These are phyloP conservation scores for Nannochloropsis oceanica DNA, from an alignment of 108 stramenopile species.

Conservation along the genomic window DNA sequence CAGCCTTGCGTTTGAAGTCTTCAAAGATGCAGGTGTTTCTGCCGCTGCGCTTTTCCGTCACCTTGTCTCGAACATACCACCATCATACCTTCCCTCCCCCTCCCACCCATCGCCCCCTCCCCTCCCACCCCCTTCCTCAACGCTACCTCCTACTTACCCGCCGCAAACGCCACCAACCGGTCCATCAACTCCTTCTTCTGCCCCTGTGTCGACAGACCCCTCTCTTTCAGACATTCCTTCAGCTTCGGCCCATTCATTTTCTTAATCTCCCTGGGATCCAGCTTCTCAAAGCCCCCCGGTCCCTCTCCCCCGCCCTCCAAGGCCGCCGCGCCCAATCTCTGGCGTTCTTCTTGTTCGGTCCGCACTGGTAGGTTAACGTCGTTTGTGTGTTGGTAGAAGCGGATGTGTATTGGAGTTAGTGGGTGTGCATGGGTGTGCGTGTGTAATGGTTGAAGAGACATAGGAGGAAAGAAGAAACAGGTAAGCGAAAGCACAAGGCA, in stretches of 20 bases:
- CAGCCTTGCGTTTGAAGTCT: no score
- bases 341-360: no score
- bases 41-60: no score
- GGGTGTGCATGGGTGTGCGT: no score
- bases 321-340: not conserved
- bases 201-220: constrained; percentile 6
- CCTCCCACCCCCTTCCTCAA: not conserved
- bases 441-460: not conserved
- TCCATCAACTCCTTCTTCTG: constrained; percentile 24
- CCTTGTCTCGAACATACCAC: not conserved
- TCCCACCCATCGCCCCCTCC: not conserved
- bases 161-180: constrained; percentile 2
- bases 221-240: constrained; percentile 14
- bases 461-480: not conserved
- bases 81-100: not conserved
- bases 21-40: no score
- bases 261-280: not conserved
- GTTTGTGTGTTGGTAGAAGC: no score
- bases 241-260: constrained; percentile 8
- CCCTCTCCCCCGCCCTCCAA: not conserved
- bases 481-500: not conserved
- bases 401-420: no score
- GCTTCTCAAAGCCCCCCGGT: not conserved
- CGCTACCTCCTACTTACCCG: not conserved
- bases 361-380: no score